Evolutionary conservation across 2,329 filamentous ascomycete genomes (phyloP).

Genomic region (Acrocalymma vagum): DNA sequence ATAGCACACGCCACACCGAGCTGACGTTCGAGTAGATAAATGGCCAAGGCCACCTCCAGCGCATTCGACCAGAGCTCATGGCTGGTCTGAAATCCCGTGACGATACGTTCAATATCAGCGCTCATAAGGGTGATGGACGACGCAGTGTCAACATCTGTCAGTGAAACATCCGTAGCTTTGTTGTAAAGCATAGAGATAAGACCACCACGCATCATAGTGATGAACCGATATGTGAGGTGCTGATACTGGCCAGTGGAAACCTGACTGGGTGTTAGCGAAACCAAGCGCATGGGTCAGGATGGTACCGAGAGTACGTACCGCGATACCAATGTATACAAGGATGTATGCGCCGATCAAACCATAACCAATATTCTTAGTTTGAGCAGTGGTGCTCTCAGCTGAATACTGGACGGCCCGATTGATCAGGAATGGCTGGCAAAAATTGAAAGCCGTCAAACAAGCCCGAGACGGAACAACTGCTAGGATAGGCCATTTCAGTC

Average conservation of each 20-base stretch:
- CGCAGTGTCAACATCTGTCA: conserved; percentile 40
- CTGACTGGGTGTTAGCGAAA: conserved; percentile 25
- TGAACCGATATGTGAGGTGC: conserved; percentile 43
- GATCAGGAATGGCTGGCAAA: conserved; percentile 47
- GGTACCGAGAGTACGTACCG: conserved; percentile 26
- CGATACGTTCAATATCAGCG: conserved; percentile 46
- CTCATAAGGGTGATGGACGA: conserved; percentile 47
- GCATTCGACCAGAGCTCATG: conserved; percentile 46
- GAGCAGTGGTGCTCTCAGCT: conserved; percentile 17
- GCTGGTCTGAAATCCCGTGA: conserved; percentile 42
- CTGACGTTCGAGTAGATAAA: conserved; percentile 57
- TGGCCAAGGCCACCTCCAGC: conserved; percentile 55
- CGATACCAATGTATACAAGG: conserved; percentile 44
- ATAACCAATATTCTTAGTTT: conserved; percentile 39
- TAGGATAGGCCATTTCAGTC: conserved; percentile 39
- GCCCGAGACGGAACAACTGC: conserved; percentile 37
- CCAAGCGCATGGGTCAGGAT: neutral
- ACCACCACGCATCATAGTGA: conserved; percentile 45
- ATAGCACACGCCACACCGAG: conserved; percentile 59
- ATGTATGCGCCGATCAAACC: conserved; percentile 44
- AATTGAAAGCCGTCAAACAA: conserved; percentile 46
- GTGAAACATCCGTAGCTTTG: conserved; percentile 36
- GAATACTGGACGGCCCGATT: conserved; percentile 39
- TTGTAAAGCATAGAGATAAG: conserved; percentile 47
- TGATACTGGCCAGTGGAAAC: conserved; percentile 45